Evolutionary conservation across 495 filamentous ascomycete genomes (phyloP).

Genomic region (Xanthoparmelia taractica): DNA sequence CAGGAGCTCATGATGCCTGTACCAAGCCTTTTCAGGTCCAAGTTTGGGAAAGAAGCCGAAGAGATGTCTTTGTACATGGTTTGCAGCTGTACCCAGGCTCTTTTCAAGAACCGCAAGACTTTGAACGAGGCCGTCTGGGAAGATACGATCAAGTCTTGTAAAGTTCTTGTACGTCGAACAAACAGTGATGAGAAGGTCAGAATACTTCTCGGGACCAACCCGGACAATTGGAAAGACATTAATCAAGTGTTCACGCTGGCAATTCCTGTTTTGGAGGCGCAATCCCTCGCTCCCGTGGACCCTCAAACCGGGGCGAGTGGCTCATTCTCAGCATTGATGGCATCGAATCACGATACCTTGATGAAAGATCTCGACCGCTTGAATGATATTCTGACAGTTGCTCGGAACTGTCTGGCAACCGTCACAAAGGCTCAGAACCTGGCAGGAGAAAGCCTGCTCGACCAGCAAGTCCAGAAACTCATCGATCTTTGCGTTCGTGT

Average conservation of each 20-base stretch:
- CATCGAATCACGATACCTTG: slow-evolving; percentile 63
- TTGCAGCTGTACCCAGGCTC: slow-evolving; percentile 48
- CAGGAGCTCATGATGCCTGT: not conserved
- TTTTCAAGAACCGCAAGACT: slow-evolving; percentile 40
- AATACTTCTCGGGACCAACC: slow-evolving; percentile 46
- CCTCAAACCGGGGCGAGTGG: slow-evolving; percentile 48
- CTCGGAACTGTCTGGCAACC: slow-evolving; percentile 73
- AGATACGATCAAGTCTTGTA: slow-evolving; percentile 33
- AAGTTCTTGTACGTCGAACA: slow-evolving; percentile 44
- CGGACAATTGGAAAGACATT: slow-evolving; percentile 63
- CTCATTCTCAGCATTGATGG: slow-evolving; percentile 61
- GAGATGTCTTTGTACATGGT: slow-evolving; percentile 47
- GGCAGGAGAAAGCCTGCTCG: slow-evolving; percentile 68
- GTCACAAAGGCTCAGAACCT: slow-evolving; percentile 79
- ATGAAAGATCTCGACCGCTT: slow-evolving; percentile 76
- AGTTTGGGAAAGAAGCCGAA: slow-evolving; percentile 31
- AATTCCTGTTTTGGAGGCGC: slow-evolving; percentile 54
- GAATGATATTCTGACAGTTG: slow-evolving; percentile 77
- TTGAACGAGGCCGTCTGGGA: slow-evolving; percentile 39
- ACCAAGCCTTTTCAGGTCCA: not conserved
- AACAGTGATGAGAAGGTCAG: slow-evolving; percentile 51
- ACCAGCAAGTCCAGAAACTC: slow-evolving; percentile 73
- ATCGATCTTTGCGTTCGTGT: slow-evolving; percentile 81
- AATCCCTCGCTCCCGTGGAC: slow-evolving; percentile 53
- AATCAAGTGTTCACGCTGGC: slow-evolving; percentile 52